Conservation (phyloP, 169 alveolate species). For the Plasmodium reichenowi region DNA sequence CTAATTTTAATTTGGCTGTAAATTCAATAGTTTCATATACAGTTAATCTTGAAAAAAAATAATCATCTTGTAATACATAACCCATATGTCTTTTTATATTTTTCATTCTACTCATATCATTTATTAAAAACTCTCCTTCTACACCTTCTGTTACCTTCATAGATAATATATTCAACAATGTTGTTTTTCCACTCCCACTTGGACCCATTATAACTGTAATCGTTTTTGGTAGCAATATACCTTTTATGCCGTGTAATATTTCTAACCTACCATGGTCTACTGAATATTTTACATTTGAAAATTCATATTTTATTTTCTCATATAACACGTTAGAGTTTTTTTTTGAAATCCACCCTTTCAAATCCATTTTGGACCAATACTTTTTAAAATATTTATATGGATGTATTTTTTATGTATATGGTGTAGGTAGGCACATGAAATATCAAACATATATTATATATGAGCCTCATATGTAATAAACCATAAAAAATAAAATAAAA, state of each 20-base stretch:
- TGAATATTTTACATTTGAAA: slow-evolving; percentile 51
- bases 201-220: slow-evolving; percentile 81
- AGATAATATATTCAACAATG: slow-evolving; percentile 81
- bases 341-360: background rate
- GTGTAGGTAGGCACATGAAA: background rate
- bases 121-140: slow-evolving; percentile 39
- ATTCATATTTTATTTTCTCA: slow-evolving; percentile 51
- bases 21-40: slow-evolving; percentile 81
- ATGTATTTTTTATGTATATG: background rate
- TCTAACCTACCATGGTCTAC: slow-evolving; percentile 56
- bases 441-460: too few species aligned
- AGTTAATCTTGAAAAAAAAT: slow-evolving; percentile 79
- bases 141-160: slow-evolving; percentile 74
- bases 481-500: too few species aligned
- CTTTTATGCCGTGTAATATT: slow-evolving; percentile 57
- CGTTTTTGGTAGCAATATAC: slow-evolving; percentile 59
- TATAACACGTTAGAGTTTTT: background rate
- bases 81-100: slow-evolving; percentile 62
- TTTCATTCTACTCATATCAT: slow-evolving; percentile 20
- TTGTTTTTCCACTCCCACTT: slow-evolving; percentile 87
- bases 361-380: background rate
- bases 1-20: slow-evolving; percentile 80
- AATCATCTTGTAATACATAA: slow-evolving; percentile 79
- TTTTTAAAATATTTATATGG: too few species aligned
- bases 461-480: too few species aligned